Evolutionary conservation across 1,284 basidiomycete species (phyloP).

Genomic region (Rhodofomes roseus): DNA sequence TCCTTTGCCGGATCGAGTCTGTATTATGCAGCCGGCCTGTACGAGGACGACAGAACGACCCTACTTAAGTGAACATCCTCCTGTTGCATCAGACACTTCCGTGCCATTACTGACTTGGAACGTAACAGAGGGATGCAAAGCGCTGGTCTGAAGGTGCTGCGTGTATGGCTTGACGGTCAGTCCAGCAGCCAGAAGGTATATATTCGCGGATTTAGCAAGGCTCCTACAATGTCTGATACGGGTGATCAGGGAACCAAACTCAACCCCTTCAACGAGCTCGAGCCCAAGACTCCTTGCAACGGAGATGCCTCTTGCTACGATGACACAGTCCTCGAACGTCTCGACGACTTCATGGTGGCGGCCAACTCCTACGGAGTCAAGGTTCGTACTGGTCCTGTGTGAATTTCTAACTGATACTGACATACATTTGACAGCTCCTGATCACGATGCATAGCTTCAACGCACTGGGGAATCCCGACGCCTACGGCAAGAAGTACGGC

Average conservation of each 20-base stretch:
- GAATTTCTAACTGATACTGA: neutral
- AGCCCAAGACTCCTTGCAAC: slow-evolving; percentile 31
- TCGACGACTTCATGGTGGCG: slow-evolving; percentile 39
- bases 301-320: slow-evolving; percentile 28
- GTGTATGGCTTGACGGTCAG: slow-evolving; percentile 33
- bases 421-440: slow-evolving; percentile 21
- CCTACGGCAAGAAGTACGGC: slow-evolving; percentile 25
- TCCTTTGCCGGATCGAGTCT: slow-evolving; percentile 31
- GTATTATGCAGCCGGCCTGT: slow-evolving; percentile 31
- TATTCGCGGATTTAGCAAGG: neutral
- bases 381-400: slow-evolving; percentile 11
- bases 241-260: slow-evolving; percentile 25
- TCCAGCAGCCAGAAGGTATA: slow-evolving; percentile 23
- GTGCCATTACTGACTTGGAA: neutral
- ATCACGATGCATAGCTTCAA: slow-evolving; percentile 35
- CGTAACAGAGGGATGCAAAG: slow-evolving; percentile 24
- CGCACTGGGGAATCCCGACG: slow-evolving; percentile 26
- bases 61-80: slow-evolving; percentile 20
- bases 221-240: neutral
- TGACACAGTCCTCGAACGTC: slow-evolving; percentile 34
- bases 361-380: slow-evolving; percentile 34
- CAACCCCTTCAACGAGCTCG: slow-evolving; percentile 29
- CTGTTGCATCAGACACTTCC: neutral
- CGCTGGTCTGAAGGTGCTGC: slow-evolving; percentile 30
- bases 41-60: slow-evolving; percentile 20